A percentile compares a stretch with the other conserved stretches of the same genome.
These are phyloP conservation scores for Talaromyces sp. DNA, from an alignment of 2,329 filamentous ascomycete species.

Conservation along the genomic window DNA sequence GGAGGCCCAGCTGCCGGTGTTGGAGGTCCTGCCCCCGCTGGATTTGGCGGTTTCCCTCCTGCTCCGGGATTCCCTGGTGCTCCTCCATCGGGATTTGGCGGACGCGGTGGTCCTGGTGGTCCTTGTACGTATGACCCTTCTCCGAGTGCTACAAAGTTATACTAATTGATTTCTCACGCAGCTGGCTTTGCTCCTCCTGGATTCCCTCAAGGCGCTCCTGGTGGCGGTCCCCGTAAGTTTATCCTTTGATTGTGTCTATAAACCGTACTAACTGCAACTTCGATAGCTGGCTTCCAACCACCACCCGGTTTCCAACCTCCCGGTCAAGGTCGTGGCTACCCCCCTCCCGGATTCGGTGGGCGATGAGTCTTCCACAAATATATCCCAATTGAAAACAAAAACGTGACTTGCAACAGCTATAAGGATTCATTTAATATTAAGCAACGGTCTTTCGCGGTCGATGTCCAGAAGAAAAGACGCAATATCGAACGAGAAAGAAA, in stretches of 20 bases:
- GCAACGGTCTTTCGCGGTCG: neutral
- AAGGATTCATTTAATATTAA: neutral
- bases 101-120: constrained; percentile 48
- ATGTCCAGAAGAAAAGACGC: neutral
- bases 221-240: constrained; percentile 41
- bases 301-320: constrained; percentile 72
- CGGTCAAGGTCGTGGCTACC: constrained; percentile 47
- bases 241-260: neutral
- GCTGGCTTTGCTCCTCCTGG: constrained; percentile 47
- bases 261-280: constrained; percentile 24
- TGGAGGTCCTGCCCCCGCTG: constrained; percentile 67
- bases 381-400: constrained; percentile 4
- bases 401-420: neutral
- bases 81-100: constrained; percentile 47
- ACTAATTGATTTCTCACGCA: constrained; percentile 21
- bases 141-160: neutral
- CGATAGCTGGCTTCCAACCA: constrained; percentile 50
- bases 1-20: constrained; percentile 86
- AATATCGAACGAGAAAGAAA: neutral
- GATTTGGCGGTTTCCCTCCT: constrained; percentile 46
- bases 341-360: constrained; percentile 48
- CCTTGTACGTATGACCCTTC: constrained; percentile 46
- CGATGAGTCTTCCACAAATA: constrained; percentile 25
- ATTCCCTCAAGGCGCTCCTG: constrained; percentile 39
- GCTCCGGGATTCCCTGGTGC: constrained; percentile 47